phyloP scores from a whole-genome alignment of 2,329 filamentous ascomycete genomes.

The Fusarium aywerte region DNA sequence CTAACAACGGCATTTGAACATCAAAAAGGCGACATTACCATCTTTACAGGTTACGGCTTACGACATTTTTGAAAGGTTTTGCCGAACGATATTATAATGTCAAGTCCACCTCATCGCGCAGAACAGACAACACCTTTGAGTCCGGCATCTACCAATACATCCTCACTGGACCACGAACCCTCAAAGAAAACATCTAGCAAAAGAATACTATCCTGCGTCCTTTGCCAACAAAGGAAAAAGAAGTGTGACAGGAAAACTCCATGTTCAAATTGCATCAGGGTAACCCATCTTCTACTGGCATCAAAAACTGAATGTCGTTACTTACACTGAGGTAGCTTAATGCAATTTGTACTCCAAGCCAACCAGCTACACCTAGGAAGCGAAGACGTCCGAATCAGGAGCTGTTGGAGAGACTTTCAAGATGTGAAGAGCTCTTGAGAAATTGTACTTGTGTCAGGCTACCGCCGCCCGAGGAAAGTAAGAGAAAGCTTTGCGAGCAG shows the following conservation, averaged over 20 bases:
- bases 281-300: not conserved
- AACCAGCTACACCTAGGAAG: slow-evolving; percentile 46
- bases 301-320: too few species aligned
- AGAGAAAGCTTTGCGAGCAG: slow-evolving; percentile 22
- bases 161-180: slow-evolving; percentile 12
- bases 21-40: not conserved
- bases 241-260: slow-evolving; percentile 49
- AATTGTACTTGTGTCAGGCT: slow-evolving; percentile 43
- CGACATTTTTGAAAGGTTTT: not conserved
- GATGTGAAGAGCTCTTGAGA: slow-evolving; percentile 34
- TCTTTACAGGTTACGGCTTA: not conserved
- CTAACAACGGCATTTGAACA: not conserved
- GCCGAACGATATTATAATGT: slow-evolving; percentile 18
- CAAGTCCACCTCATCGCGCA: slow-evolving; percentile 8
- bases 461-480: slow-evolving; percentile 26
- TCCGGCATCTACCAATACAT: slow-evolving; percentile 19
- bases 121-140: slow-evolving; percentile 12
- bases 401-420: slow-evolving; percentile 32
- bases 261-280: slow-evolving; percentile 48
- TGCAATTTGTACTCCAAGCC: slow-evolving; percentile 43
- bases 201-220: slow-evolving; percentile 43
- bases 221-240: slow-evolving; percentile 51
- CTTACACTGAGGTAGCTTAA: slow-evolving; percentile 36
- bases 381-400: slow-evolving; percentile 47
- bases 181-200: slow-evolving; percentile 27